Base-by-base conservation (phyloP, 2,329 filamentous ascomycete species). In the Penicillium corylophilum region DNA sequence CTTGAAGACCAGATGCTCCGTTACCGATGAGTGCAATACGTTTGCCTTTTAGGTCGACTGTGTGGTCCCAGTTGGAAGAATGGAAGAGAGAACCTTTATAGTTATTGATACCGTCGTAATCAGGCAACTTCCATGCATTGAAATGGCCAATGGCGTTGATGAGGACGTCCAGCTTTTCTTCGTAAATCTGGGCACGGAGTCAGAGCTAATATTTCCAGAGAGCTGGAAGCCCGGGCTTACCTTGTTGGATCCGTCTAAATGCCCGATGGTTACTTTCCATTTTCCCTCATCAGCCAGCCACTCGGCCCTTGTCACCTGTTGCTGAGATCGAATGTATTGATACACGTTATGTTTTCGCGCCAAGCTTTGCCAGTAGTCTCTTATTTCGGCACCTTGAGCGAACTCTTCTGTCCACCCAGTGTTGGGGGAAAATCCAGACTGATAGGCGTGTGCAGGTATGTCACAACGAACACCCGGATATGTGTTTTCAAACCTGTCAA, bases 401-500 rank as follows among this genome's bases (percentile, higher is more conserved):
- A 88, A 90, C 53, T 84, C 78, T 59, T 88, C 83, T 0, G 78
- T 79, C 87, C 87, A 90, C 57, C 87, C 77, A 0, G 79, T 81
- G 50, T 89, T 89, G 1, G 85, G 84, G 6, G 77, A 76, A 65
- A 88, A 89, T 0, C 82, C 84, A 7, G 81, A 81, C 63, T 89
- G 86, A 60, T 90, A 90, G 18, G 86, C 84, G 64, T 88, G 84
- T 0, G 85, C 81, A 0, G 86, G 84, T 13, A 89, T 82, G 64
- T 89, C 85, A 59, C 86, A 89, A 38, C 83, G 74, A 1, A 87
- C 83, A 1, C 84, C 85, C 0, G 84, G 84, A 55, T 87, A 88
- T 4, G 68, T 71, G 47, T 78, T 79, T 48, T 77, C 72, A 55
- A 73, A 59, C 71, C 66, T 54, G 55, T 59, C 23, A 49, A 50